Conservation (phyloP, 257 asterid species). For the Knoxia roxburghii region DNA sequence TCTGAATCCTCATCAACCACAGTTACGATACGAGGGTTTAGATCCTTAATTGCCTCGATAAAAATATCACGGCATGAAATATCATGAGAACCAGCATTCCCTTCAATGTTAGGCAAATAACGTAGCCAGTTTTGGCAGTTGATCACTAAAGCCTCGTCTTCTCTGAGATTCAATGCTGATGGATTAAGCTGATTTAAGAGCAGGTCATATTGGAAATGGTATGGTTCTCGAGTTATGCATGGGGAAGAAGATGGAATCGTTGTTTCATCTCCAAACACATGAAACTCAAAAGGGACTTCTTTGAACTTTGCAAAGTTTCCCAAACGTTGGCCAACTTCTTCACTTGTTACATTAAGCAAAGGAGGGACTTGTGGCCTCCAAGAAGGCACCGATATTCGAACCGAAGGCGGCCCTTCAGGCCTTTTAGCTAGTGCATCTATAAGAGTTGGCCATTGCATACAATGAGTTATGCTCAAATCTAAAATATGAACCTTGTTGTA, state of each 20-base stretch:
- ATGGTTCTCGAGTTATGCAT: conserved; percentile 3
- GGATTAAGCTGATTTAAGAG: conserved; percentile 31
- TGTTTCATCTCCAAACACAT: conserved; percentile 30
- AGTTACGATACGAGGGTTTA: conserved; percentile 43
- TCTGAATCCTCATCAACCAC: conserved; percentile 70
- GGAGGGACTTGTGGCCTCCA: conserved; percentile 65
- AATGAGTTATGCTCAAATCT: conserved; percentile 65
- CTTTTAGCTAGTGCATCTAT: conserved; percentile 52
- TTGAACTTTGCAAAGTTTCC: conserved; percentile 50
- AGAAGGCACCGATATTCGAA: conserved; percentile 46
- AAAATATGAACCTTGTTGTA: conserved; percentile 42
- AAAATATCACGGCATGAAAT: conserved; percentile 40
- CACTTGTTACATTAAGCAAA: conserved; percentile 42
- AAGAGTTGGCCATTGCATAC: conserved; percentile 88
- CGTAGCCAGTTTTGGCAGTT: conserved; percentile 73
- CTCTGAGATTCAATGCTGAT: conserved; percentile 26
- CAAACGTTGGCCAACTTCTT: conserved; percentile 57
- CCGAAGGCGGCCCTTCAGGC: conserved; percentile 37
- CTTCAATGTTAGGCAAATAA: conserved; percentile 39
- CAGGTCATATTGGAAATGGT: conserved; percentile 23
- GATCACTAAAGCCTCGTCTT: conserved; percentile 54
- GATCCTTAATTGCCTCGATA: conserved; percentile 27
- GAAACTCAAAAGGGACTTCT: conserved; percentile 62
- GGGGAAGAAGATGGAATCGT: neutral
- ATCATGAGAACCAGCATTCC: neutral